Conservation (phyloP, 768 basidiomycete genomes). For the Lactifluus pinguis region DNA sequence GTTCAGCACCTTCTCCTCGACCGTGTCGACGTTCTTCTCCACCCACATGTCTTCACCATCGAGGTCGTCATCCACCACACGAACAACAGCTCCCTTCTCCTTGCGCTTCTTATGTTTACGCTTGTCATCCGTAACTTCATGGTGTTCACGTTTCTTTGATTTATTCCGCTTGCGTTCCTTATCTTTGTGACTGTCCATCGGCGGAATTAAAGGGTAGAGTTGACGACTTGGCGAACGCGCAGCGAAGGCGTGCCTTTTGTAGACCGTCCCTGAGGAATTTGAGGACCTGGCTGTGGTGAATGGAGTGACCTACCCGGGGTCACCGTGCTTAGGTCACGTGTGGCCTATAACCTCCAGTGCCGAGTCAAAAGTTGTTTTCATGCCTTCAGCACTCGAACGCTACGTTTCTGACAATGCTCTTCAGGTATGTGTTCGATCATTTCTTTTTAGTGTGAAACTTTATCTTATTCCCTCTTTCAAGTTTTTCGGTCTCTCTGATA, state of each 20-base stretch:
- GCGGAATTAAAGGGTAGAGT: too few relatives aligned
- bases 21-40: slow-evolving; percentile 78
- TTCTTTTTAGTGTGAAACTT: slow-evolving; percentile 6
- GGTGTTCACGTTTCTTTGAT: slow-evolving; percentile 47
- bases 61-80: slow-evolving; percentile 61
- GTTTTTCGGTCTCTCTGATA: slow-evolving; percentile 81
- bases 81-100: slow-evolving; percentile 33
- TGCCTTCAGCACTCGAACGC: slow-evolving; percentile 57
- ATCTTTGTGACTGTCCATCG: slow-evolving; percentile 27
- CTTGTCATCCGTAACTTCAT: slow-evolving; percentile 33
- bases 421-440: slow-evolving; percentile 36
- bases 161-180: slow-evolving; percentile 36
- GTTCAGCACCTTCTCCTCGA: slow-evolving; percentile 57
- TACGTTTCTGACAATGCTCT: slow-evolving; percentile 77
- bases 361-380: slow-evolving; percentile 20
- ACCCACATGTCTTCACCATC: slow-evolving; percentile 75
- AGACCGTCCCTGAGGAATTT: too few relatives aligned
- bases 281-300: slow-evolving; percentile 15
- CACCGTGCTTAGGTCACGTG: slow-evolving; percentile 1
- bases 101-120: slow-evolving; percentile 30
- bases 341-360: too few relatives aligned
- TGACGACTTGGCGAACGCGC: too few relatives aligned
- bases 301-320: not conserved
- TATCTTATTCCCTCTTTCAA: slow-evolving; percentile 24
- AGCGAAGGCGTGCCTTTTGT: too few relatives aligned